Percentiles rank a stretch among this genome's conserved stretches.
Conservation (phyloP, 2,329 filamentous ascomycete genomes). For the Thermochaetoides dissita region DNA sequence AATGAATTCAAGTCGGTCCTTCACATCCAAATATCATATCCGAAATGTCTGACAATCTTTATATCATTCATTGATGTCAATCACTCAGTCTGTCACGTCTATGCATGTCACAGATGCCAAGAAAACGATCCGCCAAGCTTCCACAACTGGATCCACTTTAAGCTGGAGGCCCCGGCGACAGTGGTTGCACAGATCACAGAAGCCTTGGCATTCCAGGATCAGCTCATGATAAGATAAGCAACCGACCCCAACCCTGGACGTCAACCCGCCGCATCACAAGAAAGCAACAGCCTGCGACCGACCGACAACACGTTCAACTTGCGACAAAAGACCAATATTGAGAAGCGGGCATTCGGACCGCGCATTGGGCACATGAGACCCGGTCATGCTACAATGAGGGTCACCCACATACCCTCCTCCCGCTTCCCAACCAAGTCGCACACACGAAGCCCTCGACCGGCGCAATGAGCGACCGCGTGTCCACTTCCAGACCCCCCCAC, state of each 20-base stretch:
- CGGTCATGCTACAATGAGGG: neutral
- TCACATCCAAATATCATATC: no score
- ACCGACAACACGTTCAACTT: neutral
- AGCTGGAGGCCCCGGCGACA: neutral
- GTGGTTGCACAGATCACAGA: conserved; percentile 1
- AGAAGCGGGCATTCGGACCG: neutral
- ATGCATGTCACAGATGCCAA: no score
- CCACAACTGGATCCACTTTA: neutral
- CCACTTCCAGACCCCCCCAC: conserved; percentile 1
- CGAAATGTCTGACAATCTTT: no score
- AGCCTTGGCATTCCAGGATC: no score
- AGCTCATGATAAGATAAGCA: conserved; percentile 6
- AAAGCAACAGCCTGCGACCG: neutral
- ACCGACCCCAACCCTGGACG: neutral
- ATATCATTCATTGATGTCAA: no score
- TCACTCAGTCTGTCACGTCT: no score
- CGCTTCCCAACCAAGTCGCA: neutral
- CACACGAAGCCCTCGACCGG: conserved; percentile 7
- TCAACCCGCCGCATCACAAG: neutral
- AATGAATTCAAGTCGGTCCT: no score
- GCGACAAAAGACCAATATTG: neutral
- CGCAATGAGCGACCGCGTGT: conserved; percentile 12
- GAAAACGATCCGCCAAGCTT: no score
- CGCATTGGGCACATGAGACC: neutral
- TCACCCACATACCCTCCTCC: conserved; percentile 4